Evolutionary conservation across 139 green algal species (phyloP), one percentile per base, ranked within the genome.

Genomic region (Eudorina sp.): DNA sequence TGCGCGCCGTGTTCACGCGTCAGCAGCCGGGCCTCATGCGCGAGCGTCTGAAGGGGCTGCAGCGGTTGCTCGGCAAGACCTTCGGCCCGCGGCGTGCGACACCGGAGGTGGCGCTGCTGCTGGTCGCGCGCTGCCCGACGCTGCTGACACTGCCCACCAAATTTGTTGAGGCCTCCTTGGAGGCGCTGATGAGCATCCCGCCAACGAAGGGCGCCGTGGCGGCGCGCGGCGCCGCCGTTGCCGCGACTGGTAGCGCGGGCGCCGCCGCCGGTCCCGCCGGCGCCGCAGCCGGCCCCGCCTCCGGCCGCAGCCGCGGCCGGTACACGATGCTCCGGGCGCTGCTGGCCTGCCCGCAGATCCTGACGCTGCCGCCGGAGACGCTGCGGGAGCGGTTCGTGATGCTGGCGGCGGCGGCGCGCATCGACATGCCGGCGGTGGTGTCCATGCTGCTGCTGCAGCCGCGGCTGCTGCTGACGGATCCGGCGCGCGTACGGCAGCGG

Each of bases 391-490:
- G 68, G 9, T 88, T 88, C 68, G 68, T 88, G 34, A 40, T 48
- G 68, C 83, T 88, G 48, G 68, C 83, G 48, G 83, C 83, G 16
- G 83, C 68, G 27, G 34, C 51, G 18, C 66, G 68, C 27, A 88
- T 88, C 66, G 83, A 88, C 83, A 48, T 69, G 51, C 68, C 68
- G 9, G 83, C 83, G 4, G 83, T 81, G 34, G 48, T 88, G 14
- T 55, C 36, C 6, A 88, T 88, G 83, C 53, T 88, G 83, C 36
- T 88, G 68, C 38, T 74, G 38, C 68, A 88, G 83, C 83, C 83
- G 66, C 83, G 83, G 25, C 83, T 88, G 83, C 69, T 88, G 83
- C 51, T 88, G 83, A 68, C 64, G 34, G 68, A 88, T 2, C 83
- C 83, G 23, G 51, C 25, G 2, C 48, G 51, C 4, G 62, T 88